Base-by-base conservation (phyloP, 352 stramenopile species). In the Globisporangium yorkense region DNA sequence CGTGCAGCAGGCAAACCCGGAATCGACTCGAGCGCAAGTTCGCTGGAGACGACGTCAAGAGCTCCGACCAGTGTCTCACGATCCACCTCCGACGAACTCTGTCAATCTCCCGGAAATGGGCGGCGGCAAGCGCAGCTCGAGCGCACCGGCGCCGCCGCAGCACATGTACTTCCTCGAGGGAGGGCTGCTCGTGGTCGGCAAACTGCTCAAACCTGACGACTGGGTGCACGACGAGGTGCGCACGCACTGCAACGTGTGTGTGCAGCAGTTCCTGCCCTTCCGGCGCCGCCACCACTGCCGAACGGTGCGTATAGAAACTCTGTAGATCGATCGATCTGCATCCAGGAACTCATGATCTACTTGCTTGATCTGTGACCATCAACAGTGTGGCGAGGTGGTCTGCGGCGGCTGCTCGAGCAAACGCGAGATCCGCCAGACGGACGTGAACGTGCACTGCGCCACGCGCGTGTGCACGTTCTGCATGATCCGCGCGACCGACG, bases 381-480 rank as follows among this genome's bases (percentile, higher is more conserved):
- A 12, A 33, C 29, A 76, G 61, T 92, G 83, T 45, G 80, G 83
- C n/a, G 80, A 92, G 54, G 73, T 85, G 27, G 77, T 91, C 2
- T 93, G 83, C 54, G 67, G 70, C 27, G 76, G 75, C 8, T 93
- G 83, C 68, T 89, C 83, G 27, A 82, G 75, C 40, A 79, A 90
- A 56, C 80, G 75, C 59, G 72, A 80, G 37, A 80, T 92, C 51
- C 76, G 81, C 43, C 68, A 91, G 31, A 87, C 80, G 20, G 78
- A 91, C 45, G 80, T 89, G 60, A 92, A 92, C 52, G 77, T 89
- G 41, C 77, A 91, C 62, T 89, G 78, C 59, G 66, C 73, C 56
- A 90, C 79, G 45, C 79, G 83, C 57, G 71, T 93, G 31, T 91
- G 83, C 59, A 87, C 83, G 37, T 89, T 89, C 66, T 93, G 83